phyloP scores from a whole-genome alignment of 108 stramenopile genomes.

The Nitzschia putrida region DNA sequence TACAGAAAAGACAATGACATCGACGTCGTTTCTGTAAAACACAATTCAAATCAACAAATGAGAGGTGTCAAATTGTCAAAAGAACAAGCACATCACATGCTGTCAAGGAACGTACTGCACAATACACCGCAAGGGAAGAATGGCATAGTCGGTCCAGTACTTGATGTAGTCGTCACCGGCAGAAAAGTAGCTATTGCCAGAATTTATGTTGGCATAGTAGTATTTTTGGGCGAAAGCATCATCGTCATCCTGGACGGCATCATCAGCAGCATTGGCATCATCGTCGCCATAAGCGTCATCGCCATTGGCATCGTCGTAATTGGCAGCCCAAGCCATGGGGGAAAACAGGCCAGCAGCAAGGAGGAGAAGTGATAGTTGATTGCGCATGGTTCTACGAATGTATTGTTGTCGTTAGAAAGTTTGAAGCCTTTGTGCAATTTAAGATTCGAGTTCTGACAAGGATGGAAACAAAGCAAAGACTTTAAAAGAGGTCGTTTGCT shows the following conservation, averaged over 20 bases:
- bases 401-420: too few relatives aligned
- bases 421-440: too few relatives aligned
- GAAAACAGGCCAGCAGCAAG: conserved; percentile 3
- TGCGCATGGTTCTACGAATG: too few relatives aligned
- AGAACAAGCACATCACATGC: neutral
- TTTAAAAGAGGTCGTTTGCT: too few relatives aligned
- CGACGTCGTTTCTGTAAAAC: conserved; percentile 53
- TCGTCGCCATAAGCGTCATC: conserved; percentile 10
- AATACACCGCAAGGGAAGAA: conserved; percentile 74
- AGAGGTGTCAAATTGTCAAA: conserved; percentile 4
- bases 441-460: too few relatives aligned
- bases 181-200: conserved; percentile 10
- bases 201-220: conserved; percentile 21
- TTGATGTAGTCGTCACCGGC: conserved; percentile 62
- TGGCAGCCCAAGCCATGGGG: neutral
- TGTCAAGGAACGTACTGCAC: conserved; percentile 47
- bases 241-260: conserved; percentile 12
- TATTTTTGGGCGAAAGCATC: conserved; percentile 25
- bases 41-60: conserved; percentile 14
- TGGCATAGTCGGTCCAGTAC: conserved; percentile 85
- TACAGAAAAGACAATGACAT: conserved; percentile 74
- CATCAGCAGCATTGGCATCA: neutral
- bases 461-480: too few relatives aligned
- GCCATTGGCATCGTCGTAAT: conserved; percentile 2
- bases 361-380: neutral